Conservation (phyloP, 2,329 filamentous ascomycete genomes). For the Venturia asperata region DNA sequence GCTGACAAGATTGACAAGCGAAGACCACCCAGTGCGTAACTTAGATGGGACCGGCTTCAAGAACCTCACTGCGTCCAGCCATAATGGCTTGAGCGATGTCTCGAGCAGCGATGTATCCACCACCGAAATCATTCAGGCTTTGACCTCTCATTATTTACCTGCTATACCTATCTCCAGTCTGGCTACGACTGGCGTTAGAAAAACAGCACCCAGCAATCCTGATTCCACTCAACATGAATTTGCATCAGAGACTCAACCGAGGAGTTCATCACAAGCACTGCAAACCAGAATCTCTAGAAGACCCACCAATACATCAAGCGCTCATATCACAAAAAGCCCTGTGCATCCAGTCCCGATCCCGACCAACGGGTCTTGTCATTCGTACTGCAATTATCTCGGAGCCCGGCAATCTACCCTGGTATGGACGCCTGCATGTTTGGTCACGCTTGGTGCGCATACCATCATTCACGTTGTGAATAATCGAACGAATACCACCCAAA, state of each 20-base stretch:
- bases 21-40: neutral
- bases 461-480: conserved; percentile 11
- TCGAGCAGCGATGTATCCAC: neutral
- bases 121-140: neutral
- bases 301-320: neutral
- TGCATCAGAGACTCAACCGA: neutral
- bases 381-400: neutral
- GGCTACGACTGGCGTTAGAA: neutral
- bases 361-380: neutral
- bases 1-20: neutral
- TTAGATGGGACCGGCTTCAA: neutral
- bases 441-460: conserved; percentile 6
- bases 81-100: neutral
- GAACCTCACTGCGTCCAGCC: neutral
- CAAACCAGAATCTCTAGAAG: neutral
- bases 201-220: neutral
- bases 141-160: neutral
- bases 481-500: conserved; percentile 3
- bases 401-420: neutral
- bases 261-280: neutral
- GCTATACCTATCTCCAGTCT: neutral
- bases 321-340: neutral
- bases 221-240: neutral
- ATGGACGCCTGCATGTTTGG: conserved; percentile 10
- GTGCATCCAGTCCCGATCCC: neutral